Conservation (phyloP, 2,329 filamentous ascomycete genomes). For the Aspergillus sp. region DNA sequence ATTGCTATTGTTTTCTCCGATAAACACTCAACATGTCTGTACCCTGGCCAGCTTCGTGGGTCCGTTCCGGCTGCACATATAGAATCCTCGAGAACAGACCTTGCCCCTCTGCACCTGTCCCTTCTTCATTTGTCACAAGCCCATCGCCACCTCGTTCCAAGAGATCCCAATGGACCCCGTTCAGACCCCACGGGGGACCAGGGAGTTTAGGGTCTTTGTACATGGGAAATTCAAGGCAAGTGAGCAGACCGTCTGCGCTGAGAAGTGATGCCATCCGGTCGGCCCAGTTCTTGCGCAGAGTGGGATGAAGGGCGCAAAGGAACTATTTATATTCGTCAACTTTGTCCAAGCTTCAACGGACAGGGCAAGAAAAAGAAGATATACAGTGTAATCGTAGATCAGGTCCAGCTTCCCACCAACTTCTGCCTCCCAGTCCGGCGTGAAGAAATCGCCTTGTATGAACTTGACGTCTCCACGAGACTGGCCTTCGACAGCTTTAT, state of each 20-base stretch:
- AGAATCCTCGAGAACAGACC: constrained; percentile 20
- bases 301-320: constrained; percentile 51
- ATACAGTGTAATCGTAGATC: constrained; percentile 56
- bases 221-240: constrained; percentile 44
- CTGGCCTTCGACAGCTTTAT: background rate
- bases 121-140: constrained; percentile 4
- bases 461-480: background rate
- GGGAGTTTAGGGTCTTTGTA: constrained; percentile 28
- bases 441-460: constrained; percentile 46
- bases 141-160: constrained; percentile 22
- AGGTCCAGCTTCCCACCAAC: constrained; percentile 52
- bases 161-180: constrained; percentile 30
- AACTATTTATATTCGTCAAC: constrained; percentile 38
- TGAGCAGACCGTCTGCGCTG: constrained; percentile 42
- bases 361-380: constrained; percentile 9
- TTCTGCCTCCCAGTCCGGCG: constrained; percentile 44
- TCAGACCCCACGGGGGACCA: constrained; percentile 35
- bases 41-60: constrained; percentile 10
- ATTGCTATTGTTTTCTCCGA: background rate
- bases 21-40: constrained; percentile 5
- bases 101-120: background rate
- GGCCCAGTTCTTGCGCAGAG: constrained; percentile 48
- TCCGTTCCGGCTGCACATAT: constrained; percentile 24
- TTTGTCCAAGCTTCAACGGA: too few species aligned
- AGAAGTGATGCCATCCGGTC: constrained; percentile 46